A percentile compares a stretch with the other conserved stretches of the same genome.
Evolutionary conservation across 345 rosid genomes (phyloP).

Genomic region (Psidium friedrichsthalianum): DNA sequence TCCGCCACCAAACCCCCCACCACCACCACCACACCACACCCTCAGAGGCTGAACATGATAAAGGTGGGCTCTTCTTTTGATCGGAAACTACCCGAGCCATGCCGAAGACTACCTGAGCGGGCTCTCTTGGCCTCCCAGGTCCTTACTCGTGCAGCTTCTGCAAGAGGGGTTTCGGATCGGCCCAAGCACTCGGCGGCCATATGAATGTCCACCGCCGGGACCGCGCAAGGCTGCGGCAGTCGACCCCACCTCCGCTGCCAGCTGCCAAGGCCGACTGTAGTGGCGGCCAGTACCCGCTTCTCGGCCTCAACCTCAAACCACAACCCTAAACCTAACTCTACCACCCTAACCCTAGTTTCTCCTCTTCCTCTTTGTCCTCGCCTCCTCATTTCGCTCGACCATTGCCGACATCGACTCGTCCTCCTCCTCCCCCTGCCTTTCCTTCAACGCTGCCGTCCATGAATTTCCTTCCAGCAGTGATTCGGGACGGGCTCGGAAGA

Average conservation of each 20-base stretch:
- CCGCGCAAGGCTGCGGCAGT: slow-evolving; percentile 79
- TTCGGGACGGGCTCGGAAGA: background rate
- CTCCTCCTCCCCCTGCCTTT: slow-evolving; percentile 7
- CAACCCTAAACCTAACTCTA: slow-evolving; percentile 20
- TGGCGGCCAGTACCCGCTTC: slow-evolving; percentile 29
- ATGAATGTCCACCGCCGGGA: slow-evolving; percentile 96
- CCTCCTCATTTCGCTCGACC: slow-evolving; percentile 24
- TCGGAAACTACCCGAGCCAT: background rate
- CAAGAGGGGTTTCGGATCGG: slow-evolving; percentile 85
- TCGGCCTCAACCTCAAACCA: slow-evolving; percentile 21
- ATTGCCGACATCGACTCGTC: slow-evolving; percentile 31
- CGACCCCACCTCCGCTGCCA: slow-evolving; percentile 23
- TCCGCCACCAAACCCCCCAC: slow-evolving; percentile 5
- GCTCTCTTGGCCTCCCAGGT: slow-evolving; percentile 94
- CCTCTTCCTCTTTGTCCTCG: slow-evolving; percentile 23
- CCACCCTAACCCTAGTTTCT: slow-evolving; percentile 52
- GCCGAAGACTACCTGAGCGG: slow-evolving; percentile 11
- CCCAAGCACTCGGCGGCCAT: slow-evolving; percentile 98
- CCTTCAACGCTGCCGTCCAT: background rate
- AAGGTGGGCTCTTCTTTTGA: slow-evolving; percentile 28
- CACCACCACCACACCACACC: background rate
- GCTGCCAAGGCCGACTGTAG: slow-evolving; percentile 3
- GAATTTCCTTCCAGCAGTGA: background rate
- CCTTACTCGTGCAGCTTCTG: slow-evolving; percentile 94
- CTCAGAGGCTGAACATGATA: slow-evolving; percentile 3